Percentiles rank a stretch among this genome's conserved stretches.
phyloP scores from a whole-genome alignment of 768 basidiomycete species.

The Tubosaeta sp. region DNA sequence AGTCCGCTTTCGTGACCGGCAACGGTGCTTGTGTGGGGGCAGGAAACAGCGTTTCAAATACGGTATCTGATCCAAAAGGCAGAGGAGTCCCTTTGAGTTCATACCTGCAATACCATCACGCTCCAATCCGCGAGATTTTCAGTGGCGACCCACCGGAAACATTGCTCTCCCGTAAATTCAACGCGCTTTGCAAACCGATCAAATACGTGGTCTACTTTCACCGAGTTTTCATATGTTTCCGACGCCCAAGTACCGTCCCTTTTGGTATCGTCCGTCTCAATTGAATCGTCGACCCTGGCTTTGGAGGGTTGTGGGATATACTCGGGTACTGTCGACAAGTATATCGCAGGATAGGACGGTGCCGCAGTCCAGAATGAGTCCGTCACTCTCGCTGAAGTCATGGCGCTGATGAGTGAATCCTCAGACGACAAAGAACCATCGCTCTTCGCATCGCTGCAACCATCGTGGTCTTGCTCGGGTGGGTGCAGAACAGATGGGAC shows the following conservation, averaged over 20 bases:
- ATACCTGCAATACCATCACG: conserved; percentile 50
- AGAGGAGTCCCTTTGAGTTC: conserved; percentile 83
- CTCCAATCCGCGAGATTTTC: background rate
- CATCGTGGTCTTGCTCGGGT: conserved; percentile 15
- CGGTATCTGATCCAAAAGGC: conserved; percentile 75
- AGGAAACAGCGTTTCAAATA: conserved; percentile 75
- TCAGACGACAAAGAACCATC: conserved; percentile 35
- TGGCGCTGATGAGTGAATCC: conserved; percentile 51
- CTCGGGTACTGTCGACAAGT: conserved; percentile 72
- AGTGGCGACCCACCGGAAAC: conserved; percentile 58
- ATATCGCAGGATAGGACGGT: conserved; percentile 63
- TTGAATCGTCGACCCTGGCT: conserved; percentile 38
- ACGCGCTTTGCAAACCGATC: conserved; percentile 78
- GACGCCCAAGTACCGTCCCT: conserved; percentile 55
- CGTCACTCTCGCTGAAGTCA: conserved; percentile 49
- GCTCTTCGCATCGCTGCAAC: conserved; percentile 31
- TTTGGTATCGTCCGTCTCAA: conserved; percentile 38
- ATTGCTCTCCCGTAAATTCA: conserved; percentile 71
- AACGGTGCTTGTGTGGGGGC: conserved; percentile 38
- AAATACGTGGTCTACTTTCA: conserved; percentile 80
- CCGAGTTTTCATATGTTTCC: conserved; percentile 79
- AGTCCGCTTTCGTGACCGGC: conserved; percentile 57
- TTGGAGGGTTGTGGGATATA: conserved; percentile 61
- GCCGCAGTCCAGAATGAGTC: conserved; percentile 66
- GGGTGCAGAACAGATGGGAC: conserved; percentile 17